These are phyloP conservation scores for Porpolomopsis calyptriformis DNA, from an alignment of 768 basidiomycete genomes.

Conservation along the genomic window DNA sequence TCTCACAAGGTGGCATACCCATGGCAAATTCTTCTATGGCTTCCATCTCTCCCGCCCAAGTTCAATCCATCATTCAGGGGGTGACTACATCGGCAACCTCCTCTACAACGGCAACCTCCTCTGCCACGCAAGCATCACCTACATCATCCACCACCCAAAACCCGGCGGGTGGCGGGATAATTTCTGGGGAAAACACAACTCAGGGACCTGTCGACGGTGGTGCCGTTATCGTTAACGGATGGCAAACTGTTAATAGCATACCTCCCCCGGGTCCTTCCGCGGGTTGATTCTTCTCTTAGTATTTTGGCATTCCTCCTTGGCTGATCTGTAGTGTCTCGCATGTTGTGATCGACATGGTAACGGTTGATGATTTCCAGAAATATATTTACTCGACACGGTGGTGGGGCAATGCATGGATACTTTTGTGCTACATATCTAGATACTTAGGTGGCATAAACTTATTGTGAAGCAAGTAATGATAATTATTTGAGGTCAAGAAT, in stretches of 20 bases:
- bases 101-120: slow-evolving; percentile 10
- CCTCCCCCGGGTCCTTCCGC: neutral
- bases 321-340: too few relatives aligned
- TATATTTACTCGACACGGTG: too few relatives aligned
- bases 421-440: too few relatives aligned
- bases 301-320: neutral
- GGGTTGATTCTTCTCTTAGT: neutral
- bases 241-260: slow-evolving; percentile 19
- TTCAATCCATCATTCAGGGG: slow-evolving; percentile 15
- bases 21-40: neutral
- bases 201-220: slow-evolving; percentile 35
- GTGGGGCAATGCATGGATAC: too few relatives aligned
- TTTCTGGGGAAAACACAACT: slow-evolving; percentile 19
- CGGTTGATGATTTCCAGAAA: neutral
- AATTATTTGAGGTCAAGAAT: too few relatives aligned
- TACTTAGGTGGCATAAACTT: too few relatives aligned
- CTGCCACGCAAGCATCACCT: slow-evolving; percentile 15
- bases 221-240: slow-evolving; percentile 36
- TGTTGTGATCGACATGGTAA: neutral
- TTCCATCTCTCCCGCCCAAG: slow-evolving; percentile 11
- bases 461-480: too few relatives aligned
- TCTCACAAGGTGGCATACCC: slow-evolving; percentile 15
- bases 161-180: neutral
- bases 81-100: slow-evolving; percentile 22
- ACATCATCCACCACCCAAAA: neutral